Base-by-base conservation (phyloP, 2,329 filamentous ascomycete genomes). In the Neopestalotiopsis clavispora region DNA sequence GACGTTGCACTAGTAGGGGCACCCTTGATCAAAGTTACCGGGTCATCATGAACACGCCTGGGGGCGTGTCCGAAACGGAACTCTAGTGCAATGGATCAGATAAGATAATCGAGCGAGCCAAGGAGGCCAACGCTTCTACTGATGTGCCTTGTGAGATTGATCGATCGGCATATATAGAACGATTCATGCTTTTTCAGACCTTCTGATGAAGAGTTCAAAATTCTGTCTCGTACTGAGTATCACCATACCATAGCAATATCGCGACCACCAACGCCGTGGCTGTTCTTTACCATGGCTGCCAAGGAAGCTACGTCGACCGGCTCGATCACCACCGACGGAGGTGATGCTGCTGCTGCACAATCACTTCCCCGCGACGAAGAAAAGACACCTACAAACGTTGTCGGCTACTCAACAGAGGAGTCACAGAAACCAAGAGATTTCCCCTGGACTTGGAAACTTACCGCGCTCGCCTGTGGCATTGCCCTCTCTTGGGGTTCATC, bases 401-500 rank as follows among this genome's bases (percentile, higher is more conserved):
- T 30, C 12, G 17, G 49, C 14, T n/a, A 56, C 20, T n/a, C 32
- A 10, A 34, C 30, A 14, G 49, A 66, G 38, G 38, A 70, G 6
- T 56, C 69, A 4, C 56, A 68, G 6, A 49, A 70, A 23, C 45
- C 68, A 14, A 68, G 40, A n/a, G 73, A 75, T 59, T 76, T 75
- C 40, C 74, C 74, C 1, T 69, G 70, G 66, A 52, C 67, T 2
- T 75, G 74, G 74, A 75, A 75, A 49, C 42, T 72, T 5, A 72
- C 65, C 1, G 74, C 74, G 13, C 72, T 76, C 13, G 32, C 64
- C 23, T 73, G 72, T 42, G 73, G 73, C 52, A 59, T 75, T 17
- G 67, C 67, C 10, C 70, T 75, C 23, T 75, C 74, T 17, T 75
- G 72, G 70, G 74, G 73, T 30, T 75, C 74, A 7, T 75, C 73